phyloP scores from a whole-genome alignment of 768 basidiomycete genomes.

The Naganishia kalamii region DNA sequence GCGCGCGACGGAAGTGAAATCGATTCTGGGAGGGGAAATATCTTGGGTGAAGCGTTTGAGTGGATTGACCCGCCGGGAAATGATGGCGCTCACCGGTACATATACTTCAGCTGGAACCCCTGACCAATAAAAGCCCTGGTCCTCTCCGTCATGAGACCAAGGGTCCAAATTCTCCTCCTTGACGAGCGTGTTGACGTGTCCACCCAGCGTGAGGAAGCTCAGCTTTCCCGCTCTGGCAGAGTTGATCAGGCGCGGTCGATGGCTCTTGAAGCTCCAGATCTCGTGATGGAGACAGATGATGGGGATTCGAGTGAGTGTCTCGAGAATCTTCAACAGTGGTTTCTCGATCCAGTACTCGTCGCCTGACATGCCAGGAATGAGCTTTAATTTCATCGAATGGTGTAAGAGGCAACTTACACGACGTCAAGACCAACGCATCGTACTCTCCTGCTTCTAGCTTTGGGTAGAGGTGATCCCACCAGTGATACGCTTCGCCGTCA shows the following conservation, averaged over 20 bases:
- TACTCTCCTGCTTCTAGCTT: neutral
- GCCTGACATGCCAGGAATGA: neutral
- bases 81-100: neutral
- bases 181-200: neutral
- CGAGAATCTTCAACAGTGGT: neutral
- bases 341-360: conserved; percentile 3
- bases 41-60: neutral
- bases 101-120: neutral
- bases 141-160: neutral
- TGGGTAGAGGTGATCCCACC: neutral
- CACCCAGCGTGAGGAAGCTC: neutral
- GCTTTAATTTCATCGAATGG: neutral
- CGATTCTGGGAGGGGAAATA: neutral
- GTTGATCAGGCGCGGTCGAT: neutral
- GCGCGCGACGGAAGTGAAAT: neutral
- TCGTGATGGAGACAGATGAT: neutral
- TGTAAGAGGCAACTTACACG: neutral
- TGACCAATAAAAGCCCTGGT: neutral
- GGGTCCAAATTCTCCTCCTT: neutral
- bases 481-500: neutral
- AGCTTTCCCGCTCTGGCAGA: neutral
- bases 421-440: neutral
- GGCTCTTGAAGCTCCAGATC: neutral
- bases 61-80: neutral
- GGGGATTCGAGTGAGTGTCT: neutral